Evolutionary conservation across 495 filamentous ascomycete genomes (phyloP).

Genomic region (Talaromyces nanjingensis): DNA sequence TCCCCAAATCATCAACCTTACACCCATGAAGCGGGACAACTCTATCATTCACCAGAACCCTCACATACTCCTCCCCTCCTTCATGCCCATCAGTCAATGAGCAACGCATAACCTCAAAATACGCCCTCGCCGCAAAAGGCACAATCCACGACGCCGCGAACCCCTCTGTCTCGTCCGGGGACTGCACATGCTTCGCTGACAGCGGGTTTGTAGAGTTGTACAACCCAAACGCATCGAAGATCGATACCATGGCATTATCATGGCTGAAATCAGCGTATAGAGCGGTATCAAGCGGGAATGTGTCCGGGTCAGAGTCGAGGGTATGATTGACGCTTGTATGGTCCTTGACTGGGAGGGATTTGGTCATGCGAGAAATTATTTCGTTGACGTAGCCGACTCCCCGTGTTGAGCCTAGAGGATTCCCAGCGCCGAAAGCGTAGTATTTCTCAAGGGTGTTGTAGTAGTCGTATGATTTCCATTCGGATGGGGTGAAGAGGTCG

Average conservation of each 20-base stretch:
- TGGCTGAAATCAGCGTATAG: conserved; percentile 85
- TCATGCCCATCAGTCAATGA: conserved; percentile 12
- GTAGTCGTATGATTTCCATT: conserved; percentile 74
- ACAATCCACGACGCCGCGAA: conserved; percentile 69
- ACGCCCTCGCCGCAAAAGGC: conserved; percentile 69
- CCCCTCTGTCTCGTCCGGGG: conserved; percentile 40
- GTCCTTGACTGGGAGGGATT: conserved; percentile 52
- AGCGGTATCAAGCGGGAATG: conserved; percentile 59
- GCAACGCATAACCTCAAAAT: conserved; percentile 81
- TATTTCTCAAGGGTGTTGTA: conserved; percentile 69
- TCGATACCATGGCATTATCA: conserved; percentile 72
- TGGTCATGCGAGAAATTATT: conserved; percentile 70
- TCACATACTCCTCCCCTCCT: conserved; percentile 52
- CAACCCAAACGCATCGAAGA: conserved; percentile 66
- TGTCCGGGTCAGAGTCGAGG: conserved; percentile 49
- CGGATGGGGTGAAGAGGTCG: conserved; percentile 54
- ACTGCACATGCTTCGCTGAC: conserved; percentile 38
- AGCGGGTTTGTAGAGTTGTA: conserved; percentile 54
- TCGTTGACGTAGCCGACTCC: conserved; percentile 83
- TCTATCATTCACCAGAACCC: conserved; percentile 74
- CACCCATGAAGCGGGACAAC: conserved; percentile 66
- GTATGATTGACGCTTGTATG: conserved; percentile 66
- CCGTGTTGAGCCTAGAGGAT: conserved; percentile 69
- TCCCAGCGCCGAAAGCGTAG: conserved; percentile 71
- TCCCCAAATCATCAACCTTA: conserved; percentile 54